Percentiles rank a stretch among this genome's conserved stretches.
Conservation (phyloP, 2,329 filamentous ascomycete genomes). For the Pseudogymnoascus sp. region DNA sequence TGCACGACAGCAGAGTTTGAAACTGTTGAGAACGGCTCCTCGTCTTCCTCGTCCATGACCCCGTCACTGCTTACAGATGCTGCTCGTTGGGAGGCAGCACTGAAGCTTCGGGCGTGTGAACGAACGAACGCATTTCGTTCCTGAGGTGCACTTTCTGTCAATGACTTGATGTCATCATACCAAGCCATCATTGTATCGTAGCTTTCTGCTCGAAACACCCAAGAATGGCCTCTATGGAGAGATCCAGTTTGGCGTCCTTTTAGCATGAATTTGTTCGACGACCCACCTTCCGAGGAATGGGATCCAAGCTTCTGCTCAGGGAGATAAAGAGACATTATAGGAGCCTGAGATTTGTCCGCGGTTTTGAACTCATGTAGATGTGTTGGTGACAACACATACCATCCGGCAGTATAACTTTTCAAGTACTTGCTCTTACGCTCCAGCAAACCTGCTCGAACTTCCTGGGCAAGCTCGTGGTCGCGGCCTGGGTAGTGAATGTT, state of each 20-base stretch:
- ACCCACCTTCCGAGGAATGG: constrained; percentile 71
- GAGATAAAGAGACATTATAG: constrained; percentile 92
- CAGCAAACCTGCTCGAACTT: constrained; percentile 82
- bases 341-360: constrained; percentile 83
- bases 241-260: constrained; percentile 90
- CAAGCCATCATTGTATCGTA: constrained; percentile 96
- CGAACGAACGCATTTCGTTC: constrained; percentile 83
- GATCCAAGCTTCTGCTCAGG: constrained; percentile 93
- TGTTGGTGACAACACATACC: constrained; percentile 79
- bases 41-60: constrained; percentile 65
- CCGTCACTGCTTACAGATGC: constrained; percentile 65
- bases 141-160: constrained; percentile 83
- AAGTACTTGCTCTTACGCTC: constrained; percentile 98
- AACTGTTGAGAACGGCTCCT: constrained; percentile 51
- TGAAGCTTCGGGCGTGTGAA: constrained; percentile 69
- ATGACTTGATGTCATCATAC: constrained; percentile 83
- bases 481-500: constrained; percentile 88
- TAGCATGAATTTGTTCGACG: constrained; percentile 94
- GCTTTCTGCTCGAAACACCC: constrained; percentile 63
- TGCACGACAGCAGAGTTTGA: constrained; percentile 47
- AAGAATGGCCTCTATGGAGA: constrained; percentile 75
- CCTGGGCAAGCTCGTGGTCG: constrained; percentile 67
- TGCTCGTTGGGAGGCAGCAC: constrained; percentile 52
- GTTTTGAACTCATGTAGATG: constrained; percentile 99
- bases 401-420: constrained; percentile 78